These are phyloP conservation scores for Solanum chaucha DNA, from an alignment of 257 asterid species.

Conservation along the genomic window DNA sequence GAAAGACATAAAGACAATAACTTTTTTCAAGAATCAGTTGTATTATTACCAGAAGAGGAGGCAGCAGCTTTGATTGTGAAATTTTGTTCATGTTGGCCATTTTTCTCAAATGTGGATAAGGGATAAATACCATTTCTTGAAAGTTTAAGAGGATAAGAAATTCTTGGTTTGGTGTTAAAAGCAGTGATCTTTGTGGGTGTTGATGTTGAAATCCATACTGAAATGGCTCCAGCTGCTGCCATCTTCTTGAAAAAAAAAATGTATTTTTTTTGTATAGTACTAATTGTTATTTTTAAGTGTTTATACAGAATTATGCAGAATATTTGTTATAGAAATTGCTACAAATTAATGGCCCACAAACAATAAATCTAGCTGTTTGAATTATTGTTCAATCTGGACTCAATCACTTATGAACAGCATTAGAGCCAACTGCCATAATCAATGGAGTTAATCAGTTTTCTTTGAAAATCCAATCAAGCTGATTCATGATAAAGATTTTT, in stretches of 20 bases:
- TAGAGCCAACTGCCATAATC: neutral
- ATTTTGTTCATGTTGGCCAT: conserved; percentile 2
- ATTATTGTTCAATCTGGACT: neutral
- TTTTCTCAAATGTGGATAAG: conserved; percentile 17
- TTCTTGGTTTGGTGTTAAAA: conserved; percentile 12
- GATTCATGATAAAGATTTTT: neutral
- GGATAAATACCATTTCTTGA: conserved; percentile 7
- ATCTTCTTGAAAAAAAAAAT: conserved; percentile 10
- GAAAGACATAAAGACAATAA: neutral
- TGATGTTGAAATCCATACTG: conserved; percentile 16
- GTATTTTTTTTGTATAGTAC: neutral
- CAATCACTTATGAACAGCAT: neutral
- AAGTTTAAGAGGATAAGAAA: conserved; percentile 6
- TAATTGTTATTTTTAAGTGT: neutral
- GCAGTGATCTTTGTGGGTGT: conserved; percentile 11
- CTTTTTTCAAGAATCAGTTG: neutral
- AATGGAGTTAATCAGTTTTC: neutral
- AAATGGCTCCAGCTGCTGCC: conserved; percentile 31
- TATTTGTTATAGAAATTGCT: neutral
- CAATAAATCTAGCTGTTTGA: neutral
- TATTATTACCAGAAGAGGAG: conserved; percentile 50
- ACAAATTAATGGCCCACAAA: neutral
- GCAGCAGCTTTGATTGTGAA: conserved; percentile 32
- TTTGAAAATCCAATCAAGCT: neutral
- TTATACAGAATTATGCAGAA: neutral